A percentile compares a stretch with the other conserved stretches of the same genome.
Evolutionary conservation across 345 rosid genomes (phyloP).

Genomic region (Euphorbia pulcherrima): DNA sequence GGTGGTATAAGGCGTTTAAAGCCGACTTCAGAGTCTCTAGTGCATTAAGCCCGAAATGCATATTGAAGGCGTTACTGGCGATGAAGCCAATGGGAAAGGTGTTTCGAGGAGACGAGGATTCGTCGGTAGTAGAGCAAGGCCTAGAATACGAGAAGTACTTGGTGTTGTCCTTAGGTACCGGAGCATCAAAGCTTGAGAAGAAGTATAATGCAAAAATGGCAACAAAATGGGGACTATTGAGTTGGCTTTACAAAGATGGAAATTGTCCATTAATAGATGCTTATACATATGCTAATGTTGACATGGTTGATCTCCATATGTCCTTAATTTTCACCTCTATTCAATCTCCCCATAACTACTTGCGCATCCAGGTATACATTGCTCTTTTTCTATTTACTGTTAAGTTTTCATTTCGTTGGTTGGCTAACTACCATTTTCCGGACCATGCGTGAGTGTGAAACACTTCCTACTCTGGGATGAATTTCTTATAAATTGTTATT

Average conservation of each 20-base stretch:
- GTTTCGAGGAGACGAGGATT: not conserved
- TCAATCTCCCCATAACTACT: conserved; percentile 5
- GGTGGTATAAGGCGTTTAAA: too few relatives aligned
- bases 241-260: conserved; percentile 10
- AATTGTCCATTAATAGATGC: conserved; percentile 9
- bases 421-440: too few relatives aligned
- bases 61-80: conserved; percentile 18
- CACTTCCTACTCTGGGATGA: too few relatives aligned
- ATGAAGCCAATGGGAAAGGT: conserved; percentile 18
- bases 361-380: conserved; percentile 19
- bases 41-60: not conserved
- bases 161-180: conserved; percentile 7
- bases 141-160: conserved; percentile 1
- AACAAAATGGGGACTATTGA: conserved; percentile 2
- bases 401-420: too few relatives aligned
- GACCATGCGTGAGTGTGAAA: too few relatives aligned
- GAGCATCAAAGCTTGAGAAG: conserved; percentile 14
- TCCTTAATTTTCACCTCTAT: conserved; percentile 14
- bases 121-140: not conserved
- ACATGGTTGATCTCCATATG: conserved; percentile 21
- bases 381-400: too few relatives aligned
- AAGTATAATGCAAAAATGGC: conserved; percentile 8
- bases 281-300: conserved; percentile 3
- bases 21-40: too few relatives aligned
- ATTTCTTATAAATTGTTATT: too few relatives aligned